phyloP scores from a whole-genome alignment of 306 rosid species.

The Cicer cuneatum region DNA sequence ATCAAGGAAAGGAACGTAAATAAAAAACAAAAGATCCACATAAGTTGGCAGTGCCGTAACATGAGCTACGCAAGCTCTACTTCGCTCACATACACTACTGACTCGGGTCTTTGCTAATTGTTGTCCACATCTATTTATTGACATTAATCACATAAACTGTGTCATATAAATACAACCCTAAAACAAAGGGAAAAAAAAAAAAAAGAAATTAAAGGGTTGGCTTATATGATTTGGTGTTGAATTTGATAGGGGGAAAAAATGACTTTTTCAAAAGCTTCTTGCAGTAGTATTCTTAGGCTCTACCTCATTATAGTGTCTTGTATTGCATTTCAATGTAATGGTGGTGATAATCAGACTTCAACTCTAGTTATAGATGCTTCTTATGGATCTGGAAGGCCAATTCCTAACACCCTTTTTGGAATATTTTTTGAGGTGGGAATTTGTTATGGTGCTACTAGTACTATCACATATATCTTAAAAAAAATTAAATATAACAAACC shows the following conservation, averaged over 20 bases:
- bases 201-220: background rate
- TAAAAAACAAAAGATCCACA: background rate
- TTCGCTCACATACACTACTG: slow-evolving; percentile 1
- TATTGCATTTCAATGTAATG: slow-evolving; percentile 48
- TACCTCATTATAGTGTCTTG: slow-evolving; percentile 47
- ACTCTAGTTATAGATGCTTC: slow-evolving; percentile 67
- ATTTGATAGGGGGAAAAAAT: slow-evolving; percentile 43
- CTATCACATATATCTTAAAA: background rate
- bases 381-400: slow-evolving; percentile 52
- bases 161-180: slow-evolving; percentile 1
- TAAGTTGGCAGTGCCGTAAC: background rate
- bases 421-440: slow-evolving; percentile 72
- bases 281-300: slow-evolving; percentile 43
- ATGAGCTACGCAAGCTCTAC: slow-evolving; percentile 31
- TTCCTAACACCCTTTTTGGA: slow-evolving; percentile 73
- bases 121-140: background rate
- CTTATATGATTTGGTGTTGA: background rate
- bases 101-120: slow-evolving; percentile 35
- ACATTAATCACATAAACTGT: background rate
- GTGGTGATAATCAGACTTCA: slow-evolving; percentile 51
- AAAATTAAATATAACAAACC: background rate
- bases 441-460: background rate
- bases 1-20: background rate
- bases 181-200: background rate
- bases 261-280: slow-evolving; percentile 50